A percentile compares a stretch with the other conserved stretches of the same genome.
phyloP scores from a whole-genome alignment of 257 asterid genomes.

The Solanum lycopersicoides region DNA sequence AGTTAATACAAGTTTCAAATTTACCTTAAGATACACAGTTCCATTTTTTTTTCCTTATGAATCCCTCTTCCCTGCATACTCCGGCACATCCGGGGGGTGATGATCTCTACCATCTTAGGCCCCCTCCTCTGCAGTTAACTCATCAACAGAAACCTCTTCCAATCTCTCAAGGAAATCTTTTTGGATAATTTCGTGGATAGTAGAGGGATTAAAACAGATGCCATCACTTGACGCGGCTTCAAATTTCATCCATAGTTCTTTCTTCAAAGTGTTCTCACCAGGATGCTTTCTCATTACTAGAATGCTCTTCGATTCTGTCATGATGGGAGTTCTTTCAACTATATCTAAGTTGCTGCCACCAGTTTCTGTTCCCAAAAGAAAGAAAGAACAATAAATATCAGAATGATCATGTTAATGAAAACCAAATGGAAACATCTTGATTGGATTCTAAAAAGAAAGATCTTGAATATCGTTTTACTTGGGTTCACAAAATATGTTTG shows the following conservation, averaged over 20 bases:
- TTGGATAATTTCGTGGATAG: conserved; percentile 7
- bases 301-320: conserved; percentile 40
- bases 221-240: conserved; percentile 69
- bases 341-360: conserved; percentile 15
- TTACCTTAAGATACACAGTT: neutral
- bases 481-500: no score
- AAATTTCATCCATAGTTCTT: conserved; percentile 75
- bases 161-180: conserved; percentile 72
- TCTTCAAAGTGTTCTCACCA: conserved; percentile 97
- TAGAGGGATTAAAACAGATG: conserved; percentile 14
- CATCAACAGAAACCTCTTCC: conserved; percentile 57
- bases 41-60: neutral
- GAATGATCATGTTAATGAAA: neutral
- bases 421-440: neutral
- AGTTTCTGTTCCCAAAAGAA: conserved; percentile 16
- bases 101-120: neutral
- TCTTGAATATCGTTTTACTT: conserved; percentile 2
- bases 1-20: neutral
- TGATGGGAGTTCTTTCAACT: conserved; percentile 56
- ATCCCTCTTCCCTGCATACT: neutral
- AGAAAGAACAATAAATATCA: neutral
- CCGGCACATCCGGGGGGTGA: neutral
- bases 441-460: neutral
- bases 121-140: neutral
- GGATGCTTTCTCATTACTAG: conserved; percentile 50